These are phyloP conservation scores for Pholiota microspora DNA, from an alignment of 768 basidiomycete species.

Conservation along the genomic window DNA sequence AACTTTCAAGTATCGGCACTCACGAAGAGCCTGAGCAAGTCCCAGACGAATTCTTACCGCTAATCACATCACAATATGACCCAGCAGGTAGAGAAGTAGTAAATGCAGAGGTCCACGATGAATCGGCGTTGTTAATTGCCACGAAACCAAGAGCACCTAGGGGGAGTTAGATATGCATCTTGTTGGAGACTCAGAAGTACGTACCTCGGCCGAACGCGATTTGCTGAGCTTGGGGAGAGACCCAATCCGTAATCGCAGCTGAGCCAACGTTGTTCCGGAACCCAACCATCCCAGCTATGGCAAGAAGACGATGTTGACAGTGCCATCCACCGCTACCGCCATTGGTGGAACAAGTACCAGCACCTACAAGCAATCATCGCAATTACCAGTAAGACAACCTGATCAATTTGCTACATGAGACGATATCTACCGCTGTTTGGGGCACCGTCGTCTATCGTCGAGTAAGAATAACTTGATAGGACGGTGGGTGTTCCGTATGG, in stretches of 20 bases:
- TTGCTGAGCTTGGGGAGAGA: conserved; percentile 52
- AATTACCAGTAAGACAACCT: background rate
- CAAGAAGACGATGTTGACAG: conserved; percentile 62
- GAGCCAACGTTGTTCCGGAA: conserved; percentile 59
- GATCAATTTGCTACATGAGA: background rate
- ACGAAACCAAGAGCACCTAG: conserved; percentile 57
- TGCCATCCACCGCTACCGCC: conserved; percentile 60
- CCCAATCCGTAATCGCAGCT: conserved; percentile 53
- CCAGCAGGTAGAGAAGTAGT: conserved; percentile 56
- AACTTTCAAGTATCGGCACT: conserved; percentile 15
- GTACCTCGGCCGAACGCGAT: conserved; percentile 67
- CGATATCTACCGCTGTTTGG: conserved; percentile 49
- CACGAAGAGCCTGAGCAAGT: conserved; percentile 52
- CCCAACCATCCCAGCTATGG: conserved; percentile 61
- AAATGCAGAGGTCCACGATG: conserved; percentile 55
- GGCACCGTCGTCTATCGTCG: conserved; percentile 50
- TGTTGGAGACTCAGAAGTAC: too few species aligned
- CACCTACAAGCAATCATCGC: too few species aligned
- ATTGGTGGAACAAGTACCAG: conserved; percentile 48
- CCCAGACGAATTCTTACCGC: conserved; percentile 38
- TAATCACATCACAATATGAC: conserved; percentile 64
- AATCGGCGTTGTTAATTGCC: conserved; percentile 65
- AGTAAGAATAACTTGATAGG: conserved; percentile 57
- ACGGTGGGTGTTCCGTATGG: conserved; percentile 66
- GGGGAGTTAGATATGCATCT: background rate